phyloP scores from a whole-genome alignment of 257 asterid genomes.

The Dorcoceras hygrometricum region DNA sequence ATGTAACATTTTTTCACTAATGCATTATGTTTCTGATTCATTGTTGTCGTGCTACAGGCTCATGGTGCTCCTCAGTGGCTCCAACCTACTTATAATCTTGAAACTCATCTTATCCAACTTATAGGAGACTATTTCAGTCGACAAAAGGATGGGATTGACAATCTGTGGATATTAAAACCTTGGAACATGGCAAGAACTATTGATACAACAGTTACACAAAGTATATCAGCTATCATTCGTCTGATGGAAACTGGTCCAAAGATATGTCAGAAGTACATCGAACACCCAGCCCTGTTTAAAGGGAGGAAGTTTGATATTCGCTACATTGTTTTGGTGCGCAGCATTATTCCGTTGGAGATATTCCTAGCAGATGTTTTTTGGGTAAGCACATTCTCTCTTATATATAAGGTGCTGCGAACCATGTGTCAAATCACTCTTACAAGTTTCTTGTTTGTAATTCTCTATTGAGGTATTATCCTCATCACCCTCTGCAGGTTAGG shows the following conservation, averaged over 20 bases:
- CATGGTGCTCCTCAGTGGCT: constrained; percentile 87
- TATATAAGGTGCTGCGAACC: constrained; percentile 1
- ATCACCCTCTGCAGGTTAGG: constrained; percentile 59
- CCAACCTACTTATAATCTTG: constrained; percentile 95
- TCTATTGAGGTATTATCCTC: constrained; percentile 15
- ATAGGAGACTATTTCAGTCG: constrained; percentile 71
- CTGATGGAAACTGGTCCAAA: constrained; percentile 99
- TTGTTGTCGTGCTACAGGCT: constrained; percentile 47
- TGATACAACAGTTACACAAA: constrained; percentile 79
- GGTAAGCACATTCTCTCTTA: constrained; percentile 45
- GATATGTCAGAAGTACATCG: constrained; percentile 93
- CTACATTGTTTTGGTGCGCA: constrained; percentile 74
- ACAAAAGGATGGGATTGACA: constrained; percentile 60
- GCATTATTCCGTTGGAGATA: constrained; percentile 77
- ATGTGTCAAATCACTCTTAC: no score
- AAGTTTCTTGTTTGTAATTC: neutral
- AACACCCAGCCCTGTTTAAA: constrained; percentile 81
- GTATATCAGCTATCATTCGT: constrained; percentile 78
- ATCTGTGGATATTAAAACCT: constrained; percentile 93
- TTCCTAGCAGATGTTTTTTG: constrained; percentile 82
- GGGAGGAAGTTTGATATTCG: constrained; percentile 96
- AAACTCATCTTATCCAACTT: constrained; percentile 78
- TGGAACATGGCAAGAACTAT: constrained; percentile 99
- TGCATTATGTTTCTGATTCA: constrained; percentile 23
- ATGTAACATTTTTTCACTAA: constrained; percentile 5